Evolutionary conservation across 2,329 filamentous ascomycete genomes (phyloP).

Genomic region (Plectosphaerella plurivora): DNA sequence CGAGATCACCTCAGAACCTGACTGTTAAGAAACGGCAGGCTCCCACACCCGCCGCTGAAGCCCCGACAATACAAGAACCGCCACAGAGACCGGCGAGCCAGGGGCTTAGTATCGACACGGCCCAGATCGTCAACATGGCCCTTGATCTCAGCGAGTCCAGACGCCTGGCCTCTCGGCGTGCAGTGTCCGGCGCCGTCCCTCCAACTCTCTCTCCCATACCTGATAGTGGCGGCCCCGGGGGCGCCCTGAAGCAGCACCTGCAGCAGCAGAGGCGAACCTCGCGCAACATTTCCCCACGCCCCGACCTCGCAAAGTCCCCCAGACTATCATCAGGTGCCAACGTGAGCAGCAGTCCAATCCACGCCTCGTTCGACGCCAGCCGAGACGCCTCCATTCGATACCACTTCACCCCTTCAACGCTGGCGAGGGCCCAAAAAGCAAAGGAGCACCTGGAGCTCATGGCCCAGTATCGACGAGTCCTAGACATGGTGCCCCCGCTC

Average conservation of each 20-base stretch:
- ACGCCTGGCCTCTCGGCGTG: slow-evolving; percentile 57
- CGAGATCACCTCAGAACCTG: slow-evolving; percentile 3
- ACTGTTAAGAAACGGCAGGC: slow-evolving; percentile 10
- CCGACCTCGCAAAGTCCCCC: slow-evolving; percentile 35
- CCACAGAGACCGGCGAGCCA: slow-evolving; percentile 13
- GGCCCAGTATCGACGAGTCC: slow-evolving; percentile 73
- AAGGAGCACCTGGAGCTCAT: slow-evolving; percentile 82
- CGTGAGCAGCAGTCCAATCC: slow-evolving; percentile 37
- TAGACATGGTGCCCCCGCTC: slow-evolving; percentile 75
- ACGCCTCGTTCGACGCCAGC: slow-evolving; percentile 38
- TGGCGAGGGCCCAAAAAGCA: slow-evolving; percentile 78
- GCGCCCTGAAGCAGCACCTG: slow-evolving; percentile 63
- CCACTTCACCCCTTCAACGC: slow-evolving; percentile 72
- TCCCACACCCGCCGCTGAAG: slow-evolving; percentile 13
- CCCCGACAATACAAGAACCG: slow-evolving; percentile 9
- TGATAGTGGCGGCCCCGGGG: slow-evolving; percentile 42
- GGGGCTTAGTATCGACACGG: slow-evolving; percentile 66
- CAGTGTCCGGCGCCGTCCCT: slow-evolving; percentile 44
- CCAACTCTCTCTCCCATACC: slow-evolving; percentile 49
- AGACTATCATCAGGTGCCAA: slow-evolving; percentile 35
- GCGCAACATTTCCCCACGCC: slow-evolving; percentile 56
- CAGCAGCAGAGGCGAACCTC: slow-evolving; percentile 65
- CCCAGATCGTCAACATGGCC: slow-evolving; percentile 90
- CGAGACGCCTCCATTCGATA: slow-evolving; percentile 50
- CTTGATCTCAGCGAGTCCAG: slow-evolving; percentile 81